phyloP scores from a whole-genome alignment of 2,329 filamentous ascomycete genomes.

The Aspergillus spinulosporus region DNA sequence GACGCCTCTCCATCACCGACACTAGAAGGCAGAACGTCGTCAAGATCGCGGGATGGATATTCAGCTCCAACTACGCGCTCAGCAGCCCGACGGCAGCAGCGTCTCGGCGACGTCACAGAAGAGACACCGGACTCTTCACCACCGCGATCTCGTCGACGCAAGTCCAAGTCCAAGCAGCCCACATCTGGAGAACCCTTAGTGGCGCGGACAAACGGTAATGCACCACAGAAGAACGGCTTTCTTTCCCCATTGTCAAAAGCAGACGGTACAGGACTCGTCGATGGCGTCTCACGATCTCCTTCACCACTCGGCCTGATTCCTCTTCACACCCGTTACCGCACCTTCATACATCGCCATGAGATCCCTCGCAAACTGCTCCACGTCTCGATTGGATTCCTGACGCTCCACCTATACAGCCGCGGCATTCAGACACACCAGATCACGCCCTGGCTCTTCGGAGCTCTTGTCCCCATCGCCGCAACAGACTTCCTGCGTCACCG shows the following conservation, averaged over 20 bases:
- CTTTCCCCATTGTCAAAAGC: slow-evolving; percentile 43
- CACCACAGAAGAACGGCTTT: slow-evolving; percentile 40
- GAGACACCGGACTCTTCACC: slow-evolving; percentile 52
- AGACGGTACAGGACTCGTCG: slow-evolving; percentile 65
- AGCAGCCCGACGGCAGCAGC: slow-evolving; percentile 58
- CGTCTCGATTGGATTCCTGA: slow-evolving; percentile 94
- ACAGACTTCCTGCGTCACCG: slow-evolving; percentile 81
- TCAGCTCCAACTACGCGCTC: slow-evolving; percentile 76
- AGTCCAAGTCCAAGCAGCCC: slow-evolving; percentile 42
- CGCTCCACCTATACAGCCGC: slow-evolving; percentile 78
- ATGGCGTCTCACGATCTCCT: slow-evolving; percentile 85
- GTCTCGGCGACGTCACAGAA: slow-evolving; percentile 51
- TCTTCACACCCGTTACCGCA: slow-evolving; percentile 87
- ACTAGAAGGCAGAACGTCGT: slow-evolving; percentile 46
- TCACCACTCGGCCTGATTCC: slow-evolving; percentile 92
- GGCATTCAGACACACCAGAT: slow-evolving; percentile 77
- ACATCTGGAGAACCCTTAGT: slow-evolving; percentile 34
- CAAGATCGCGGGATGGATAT: slow-evolving; percentile 59
- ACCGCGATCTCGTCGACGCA: slow-evolving; percentile 53
- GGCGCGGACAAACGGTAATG: slow-evolving; percentile 36
- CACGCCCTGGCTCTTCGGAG: slow-evolving; percentile 77
- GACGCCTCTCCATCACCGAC: slow-evolving; percentile 88
- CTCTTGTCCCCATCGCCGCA: slow-evolving; percentile 78
- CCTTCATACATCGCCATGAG: slow-evolving; percentile 93
- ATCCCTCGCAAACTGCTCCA: slow-evolving; percentile 91